Base-by-base conservation (phyloP, 768 basidiomycete species). In the Boletales sp. region DNA sequence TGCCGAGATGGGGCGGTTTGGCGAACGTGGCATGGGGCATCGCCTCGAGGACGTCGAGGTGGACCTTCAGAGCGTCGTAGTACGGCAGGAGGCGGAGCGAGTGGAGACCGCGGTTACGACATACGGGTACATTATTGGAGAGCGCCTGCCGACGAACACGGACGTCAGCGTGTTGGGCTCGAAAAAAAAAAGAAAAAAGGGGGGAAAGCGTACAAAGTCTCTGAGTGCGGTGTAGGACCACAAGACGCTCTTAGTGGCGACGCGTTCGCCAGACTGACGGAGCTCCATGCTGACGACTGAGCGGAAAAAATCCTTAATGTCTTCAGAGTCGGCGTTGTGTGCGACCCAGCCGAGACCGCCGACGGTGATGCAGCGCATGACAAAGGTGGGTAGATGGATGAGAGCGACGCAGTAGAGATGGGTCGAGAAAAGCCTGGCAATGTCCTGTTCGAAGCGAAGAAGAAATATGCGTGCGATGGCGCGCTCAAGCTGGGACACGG, bases 171-270 rank as follows among this genome's bases (percentile, higher is more conserved):
- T 25, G 14, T 32, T 38, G 37, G 31, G 17, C 19, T 41, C 41
- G 37, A 37, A 4, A 21, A 28, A 30, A 25, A 3, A 28, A 51
- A 30, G 43, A 21, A 17, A 15, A n/a, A 39, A 46, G 19, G 33
- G 35, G n/a, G 41, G 9, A 49, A 39, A 70, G 36, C 84, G 60
- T 68, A 87, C 86, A 62, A 88, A 88, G 68, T 88, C 82, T 49
- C 86, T 70, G 28, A 88, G 68, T 31, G 84, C 86, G 2, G 87
- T 88, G 66, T 88, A 88, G 1, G 83, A 84, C 86, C 86, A 88
- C 48, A 88, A 67, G 17, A 87, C 83, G 57, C 83, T 86, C 74
- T 87, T 88, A 8, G 86, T 87, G 8, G 87, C 87, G 17, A 87
- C 84, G 30, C 86, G 76, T 57, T 88, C 86, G 15, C 86, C 87